phyloP scores from a whole-genome alignment of 768 basidiomycete species.

The Kwoniella dendrophila region DNA sequence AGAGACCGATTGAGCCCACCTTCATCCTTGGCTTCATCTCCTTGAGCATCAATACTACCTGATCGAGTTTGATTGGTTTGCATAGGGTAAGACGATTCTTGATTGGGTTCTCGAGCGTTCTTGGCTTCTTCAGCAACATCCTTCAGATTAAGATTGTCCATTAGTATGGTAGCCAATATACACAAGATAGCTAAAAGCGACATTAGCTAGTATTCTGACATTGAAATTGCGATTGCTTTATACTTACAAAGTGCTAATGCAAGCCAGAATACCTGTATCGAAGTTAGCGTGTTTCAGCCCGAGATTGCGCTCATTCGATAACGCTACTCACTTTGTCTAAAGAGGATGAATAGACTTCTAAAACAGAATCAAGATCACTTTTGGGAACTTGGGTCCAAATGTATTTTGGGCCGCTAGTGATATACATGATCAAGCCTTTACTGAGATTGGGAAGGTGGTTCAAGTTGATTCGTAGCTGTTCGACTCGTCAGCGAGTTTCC shows the following conservation, averaged over 20 bases:
- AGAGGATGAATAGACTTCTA: slow-evolving; percentile 22
- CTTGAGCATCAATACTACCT: too few relatives aligned
- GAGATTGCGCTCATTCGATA: too few relatives aligned
- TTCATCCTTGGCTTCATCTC: not conserved
- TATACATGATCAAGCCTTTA: slow-evolving; percentile 4
- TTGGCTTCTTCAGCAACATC: slow-evolving; percentile 21
- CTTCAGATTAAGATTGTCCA: slow-evolving; percentile 30
- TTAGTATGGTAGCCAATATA: slow-evolving; percentile 16
- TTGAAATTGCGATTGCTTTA: not conserved
- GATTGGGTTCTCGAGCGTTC: slow-evolving; percentile 3
- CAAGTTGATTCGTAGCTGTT: slow-evolving; percentile 22
- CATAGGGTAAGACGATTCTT: slow-evolving; percentile 18
- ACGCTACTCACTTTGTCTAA: slow-evolving; percentile 15
- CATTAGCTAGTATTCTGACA: not conserved
- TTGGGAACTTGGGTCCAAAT: slow-evolving; percentile 23
- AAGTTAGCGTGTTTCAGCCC: not conserved
- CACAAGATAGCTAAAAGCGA: slow-evolving; percentile 16
- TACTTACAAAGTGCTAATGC: slow-evolving; percentile 24
- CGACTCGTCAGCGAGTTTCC: too few relatives aligned
- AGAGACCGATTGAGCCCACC: not conserved
- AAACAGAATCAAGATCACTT: not conserved
- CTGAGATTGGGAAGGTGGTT: slow-evolving; percentile 8
- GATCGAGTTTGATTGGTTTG: not conserved
- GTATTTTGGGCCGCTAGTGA: slow-evolving; percentile 12
- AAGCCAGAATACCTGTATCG: slow-evolving; percentile 31